phyloP scores from a whole-genome alignment of 2,329 filamentous ascomycete genomes.

The Fusarium albidum region DNA sequence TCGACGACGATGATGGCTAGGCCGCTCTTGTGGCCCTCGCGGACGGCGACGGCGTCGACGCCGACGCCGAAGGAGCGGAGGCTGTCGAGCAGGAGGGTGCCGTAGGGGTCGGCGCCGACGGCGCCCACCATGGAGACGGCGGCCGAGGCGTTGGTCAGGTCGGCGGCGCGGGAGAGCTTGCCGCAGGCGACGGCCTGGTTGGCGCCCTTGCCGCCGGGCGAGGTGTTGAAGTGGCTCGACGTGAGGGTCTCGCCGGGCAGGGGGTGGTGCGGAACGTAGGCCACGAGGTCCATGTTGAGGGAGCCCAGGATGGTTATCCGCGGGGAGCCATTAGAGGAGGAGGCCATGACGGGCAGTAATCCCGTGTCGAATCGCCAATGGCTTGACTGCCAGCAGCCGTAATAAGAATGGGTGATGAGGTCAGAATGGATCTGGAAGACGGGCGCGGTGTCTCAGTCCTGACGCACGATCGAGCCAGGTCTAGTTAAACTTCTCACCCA shows the following conservation, averaged over 20 bases:
- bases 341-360: slow-evolving; percentile 29
- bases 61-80: slow-evolving; percentile 70
- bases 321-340: slow-evolving; percentile 37
- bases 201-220: slow-evolving; percentile 91
- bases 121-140: slow-evolving; percentile 76
- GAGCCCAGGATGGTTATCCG: slow-evolving; percentile 88
- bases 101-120: slow-evolving; percentile 75
- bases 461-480: slow-evolving; percentile 1
- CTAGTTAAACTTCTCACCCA: background rate
- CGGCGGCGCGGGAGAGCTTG: slow-evolving; percentile 72
- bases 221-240: slow-evolving; percentile 78
- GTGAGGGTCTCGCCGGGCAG: slow-evolving; percentile 87
- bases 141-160: slow-evolving; percentile 46
- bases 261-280: slow-evolving; percentile 84
- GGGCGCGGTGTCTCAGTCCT: slow-evolving; percentile 1
- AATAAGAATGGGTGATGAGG: slow-evolving; percentile 12
- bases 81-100: slow-evolving; percentile 63
- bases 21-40: slow-evolving; percentile 64
- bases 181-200: slow-evolving; percentile 94
- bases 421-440: slow-evolving; percentile 8
- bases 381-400: background rate
- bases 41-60: slow-evolving; percentile 58
- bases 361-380: background rate
- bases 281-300: slow-evolving; percentile 93
- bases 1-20: slow-evolving; percentile 81